phyloP scores from a whole-genome alignment of 352 stramenopile species.

The Pythium oligandrum region DNA sequence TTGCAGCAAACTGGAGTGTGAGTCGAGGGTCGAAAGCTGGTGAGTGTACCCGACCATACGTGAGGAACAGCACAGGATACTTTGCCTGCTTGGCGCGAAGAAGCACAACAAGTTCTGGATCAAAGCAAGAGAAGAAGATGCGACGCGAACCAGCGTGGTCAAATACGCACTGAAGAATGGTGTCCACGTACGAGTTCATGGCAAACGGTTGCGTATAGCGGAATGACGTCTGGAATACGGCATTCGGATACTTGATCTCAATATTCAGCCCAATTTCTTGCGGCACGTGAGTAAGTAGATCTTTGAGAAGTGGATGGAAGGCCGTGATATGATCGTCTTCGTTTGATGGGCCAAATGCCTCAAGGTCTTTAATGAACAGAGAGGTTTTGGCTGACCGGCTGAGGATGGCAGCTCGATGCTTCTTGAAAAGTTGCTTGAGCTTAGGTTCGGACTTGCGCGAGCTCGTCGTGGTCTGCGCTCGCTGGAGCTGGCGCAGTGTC shows the following conservation, averaged over 20 bases:
- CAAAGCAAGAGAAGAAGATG: slow-evolving; percentile 84
- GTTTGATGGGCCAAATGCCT: slow-evolving; percentile 3
- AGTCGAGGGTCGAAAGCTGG: slow-evolving; percentile 44
- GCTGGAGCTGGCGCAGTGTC: slow-evolving; percentile 52
- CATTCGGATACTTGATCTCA: slow-evolving; percentile 81
- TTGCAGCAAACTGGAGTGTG: slow-evolving; percentile 58
- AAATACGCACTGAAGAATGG: slow-evolving; percentile 69
- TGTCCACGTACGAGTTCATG: slow-evolving; percentile 73
- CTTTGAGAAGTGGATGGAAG: slow-evolving; percentile 63
- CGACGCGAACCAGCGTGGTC: slow-evolving; percentile 47
- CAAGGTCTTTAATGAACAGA: slow-evolving; percentile 3
- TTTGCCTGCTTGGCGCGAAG: slow-evolving; percentile 65
- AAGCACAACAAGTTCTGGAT: slow-evolving; percentile 57
- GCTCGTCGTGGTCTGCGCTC: slow-evolving; percentile 36
- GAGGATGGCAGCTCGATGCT: slow-evolving; percentile 58
- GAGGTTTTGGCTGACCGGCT: slow-evolving; percentile 14
- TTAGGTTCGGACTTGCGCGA: slow-evolving; percentile 20
- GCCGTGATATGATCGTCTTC: slow-evolving; percentile 61
- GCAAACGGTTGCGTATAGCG: slow-evolving; percentile 48
- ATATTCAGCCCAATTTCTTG: slow-evolving; percentile 70
- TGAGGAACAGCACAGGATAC: slow-evolving; percentile 77
- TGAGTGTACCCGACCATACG: slow-evolving; percentile 48
- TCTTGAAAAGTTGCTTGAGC: slow-evolving; percentile 54
- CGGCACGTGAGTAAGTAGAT: slow-evolving; percentile 69
- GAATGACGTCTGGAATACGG: slow-evolving; percentile 32